Evolutionary conservation across 768 basidiomycete species (phyloP), one percentile per base, ranked within the genome.

Genomic region (Trametes meyenii): DNA sequence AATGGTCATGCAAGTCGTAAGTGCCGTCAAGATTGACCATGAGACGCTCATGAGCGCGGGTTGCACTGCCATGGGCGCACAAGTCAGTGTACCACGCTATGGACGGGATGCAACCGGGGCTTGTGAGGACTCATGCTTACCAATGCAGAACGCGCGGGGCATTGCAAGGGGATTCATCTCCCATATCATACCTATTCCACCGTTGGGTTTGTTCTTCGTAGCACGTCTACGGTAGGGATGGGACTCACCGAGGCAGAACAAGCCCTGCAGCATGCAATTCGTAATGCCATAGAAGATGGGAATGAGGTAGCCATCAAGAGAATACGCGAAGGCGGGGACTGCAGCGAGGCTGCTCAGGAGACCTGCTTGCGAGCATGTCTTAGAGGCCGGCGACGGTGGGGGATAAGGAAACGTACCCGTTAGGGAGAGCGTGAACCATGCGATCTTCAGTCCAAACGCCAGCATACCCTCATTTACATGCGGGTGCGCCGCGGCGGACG

Each of bases 111-210:
- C 29, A 33, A 3, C 29, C 29, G 29, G 29, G 29, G 29, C 8
- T 33, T 33, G 29, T 33, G 29, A 8, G 29, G 29, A 33, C 29
- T 33, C 29, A 8, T 33, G 29, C 29, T 33, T 33, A 33, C 85
- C 77, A 38, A 83, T 72, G 66, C 88, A 89, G 64, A 89, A 88
- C 29, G 69, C 64, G 38, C 68, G 73, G 10, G 86, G 84, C 86
- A 89, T 89, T 19, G 60, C 68, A 50, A 74, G 75, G 0, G 87
- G 85, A 64, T 85, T 76, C 87, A 89, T 88, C 52, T 73, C 71
- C 78, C 84, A 88, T 14, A 85, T 77, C 73, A 89, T 80, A 12
- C 87, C 88, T 88, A 64, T 19, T 10, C 17, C 17, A 52, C 17
- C 38, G 16, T n/a, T 13, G 1, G 13, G 39, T 10, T 63, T 24